phyloP scores from a whole-genome alignment of 2,329 filamentous ascomycete species.

The Paecilomyces niveus region DNA sequence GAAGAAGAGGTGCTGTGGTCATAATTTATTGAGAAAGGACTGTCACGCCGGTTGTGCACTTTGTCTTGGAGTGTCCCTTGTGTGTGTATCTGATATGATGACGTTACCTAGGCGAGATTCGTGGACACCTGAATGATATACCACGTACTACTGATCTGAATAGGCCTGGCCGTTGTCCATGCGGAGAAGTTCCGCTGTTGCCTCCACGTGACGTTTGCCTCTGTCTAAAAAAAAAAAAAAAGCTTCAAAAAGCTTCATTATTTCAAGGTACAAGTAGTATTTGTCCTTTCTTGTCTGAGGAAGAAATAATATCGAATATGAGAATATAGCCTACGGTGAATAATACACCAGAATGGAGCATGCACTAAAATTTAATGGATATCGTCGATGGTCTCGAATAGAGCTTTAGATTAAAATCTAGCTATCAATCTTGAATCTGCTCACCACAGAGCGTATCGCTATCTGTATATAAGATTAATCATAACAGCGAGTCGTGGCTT shows the following conservation, averaged over 20 bases:
- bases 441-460: background rate
- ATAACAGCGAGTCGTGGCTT: background rate
- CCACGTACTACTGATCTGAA: background rate
- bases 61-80: background rate
- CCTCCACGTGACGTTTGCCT: background rate
- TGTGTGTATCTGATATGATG: background rate
- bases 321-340: too few species aligned
- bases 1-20: slow-evolving; percentile 12
- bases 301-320: too few species aligned
- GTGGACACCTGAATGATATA: background rate
- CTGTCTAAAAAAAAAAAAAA: too few species aligned
- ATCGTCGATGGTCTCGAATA: too few species aligned
- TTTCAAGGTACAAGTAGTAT: too few species aligned
- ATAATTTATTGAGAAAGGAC: slow-evolving; percentile 2
- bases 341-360: too few species aligned
- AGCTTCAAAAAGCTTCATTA: too few species aligned
- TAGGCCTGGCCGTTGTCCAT: background rate
- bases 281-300: too few species aligned
- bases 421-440: background rate
- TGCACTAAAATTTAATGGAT: too few species aligned
- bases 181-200: background rate
- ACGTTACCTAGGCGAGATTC: background rate
- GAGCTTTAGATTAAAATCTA: background rate
- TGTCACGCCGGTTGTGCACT: background rate
- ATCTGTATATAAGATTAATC: background rate